A percentile compares a stretch with the other conserved stretches of the same genome.
Conservation (phyloP, 129 eudicot genomes). For the Centaurea solstitialis region DNA sequence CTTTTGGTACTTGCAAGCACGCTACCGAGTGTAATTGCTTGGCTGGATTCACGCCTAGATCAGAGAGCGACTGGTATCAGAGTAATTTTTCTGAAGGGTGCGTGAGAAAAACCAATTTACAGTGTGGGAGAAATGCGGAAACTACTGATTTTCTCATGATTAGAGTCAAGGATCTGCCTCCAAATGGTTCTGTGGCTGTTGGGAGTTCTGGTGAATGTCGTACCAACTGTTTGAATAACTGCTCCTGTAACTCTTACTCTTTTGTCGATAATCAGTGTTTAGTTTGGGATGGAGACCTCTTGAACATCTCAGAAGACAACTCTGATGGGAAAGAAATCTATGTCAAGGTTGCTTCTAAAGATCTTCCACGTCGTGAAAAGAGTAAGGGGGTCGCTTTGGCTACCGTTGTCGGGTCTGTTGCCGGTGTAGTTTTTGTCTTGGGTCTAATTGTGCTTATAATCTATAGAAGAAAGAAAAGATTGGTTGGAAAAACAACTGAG, state of each 20-base stretch:
- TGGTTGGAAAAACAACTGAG: constrained; percentile 25
- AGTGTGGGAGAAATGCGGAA: constrained; percentile 33
- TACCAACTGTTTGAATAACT: constrained; percentile 40
- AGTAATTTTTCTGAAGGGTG: constrained; percentile 67
- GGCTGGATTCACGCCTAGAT: constrained; percentile 47
- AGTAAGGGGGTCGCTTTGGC: constrained; percentile 25
- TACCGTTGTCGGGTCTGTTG: constrained; percentile 36
- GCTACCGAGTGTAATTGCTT: constrained; percentile 75
- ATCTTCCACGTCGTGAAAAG: constrained; percentile 29
- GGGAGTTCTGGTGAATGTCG: constrained; percentile 44
- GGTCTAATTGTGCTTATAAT: constrained; percentile 21
- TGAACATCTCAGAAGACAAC: constrained; percentile 47
- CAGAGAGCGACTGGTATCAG: constrained; percentile 50
- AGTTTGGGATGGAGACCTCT: constrained; percentile 50
- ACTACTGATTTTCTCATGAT: constrained; percentile 26
- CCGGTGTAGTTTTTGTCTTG: constrained; percentile 20
- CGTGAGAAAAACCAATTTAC: constrained; percentile 35
- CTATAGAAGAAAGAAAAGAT: constrained; percentile 7
- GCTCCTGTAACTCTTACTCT: constrained; percentile 67
- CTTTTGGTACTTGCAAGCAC: constrained; percentile 66
- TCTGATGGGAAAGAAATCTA: constrained; percentile 40
- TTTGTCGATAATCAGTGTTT: constrained; percentile 34
- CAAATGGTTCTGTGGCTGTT: constrained; percentile 11
- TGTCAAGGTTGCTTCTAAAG: constrained; percentile 55
- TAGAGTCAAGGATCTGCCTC: constrained; percentile 20